These are phyloP conservation scores for Fomitiporia mediterranea DNA, from an alignment of 1,284 basidiomycete species.

Conservation along the genomic window DNA sequence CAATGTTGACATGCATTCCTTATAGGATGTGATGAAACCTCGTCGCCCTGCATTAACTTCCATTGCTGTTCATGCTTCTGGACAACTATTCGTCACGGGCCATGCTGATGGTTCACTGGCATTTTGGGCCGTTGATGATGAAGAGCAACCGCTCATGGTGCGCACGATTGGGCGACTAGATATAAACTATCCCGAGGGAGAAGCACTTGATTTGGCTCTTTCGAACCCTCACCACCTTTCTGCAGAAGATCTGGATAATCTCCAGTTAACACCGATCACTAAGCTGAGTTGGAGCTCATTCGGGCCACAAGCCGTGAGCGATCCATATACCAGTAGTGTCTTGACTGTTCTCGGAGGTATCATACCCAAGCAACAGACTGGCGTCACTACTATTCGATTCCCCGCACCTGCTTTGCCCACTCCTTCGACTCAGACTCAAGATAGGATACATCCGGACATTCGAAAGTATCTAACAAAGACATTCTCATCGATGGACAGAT, in stretches of 20 bases:
- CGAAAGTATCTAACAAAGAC: constrained; percentile 64
- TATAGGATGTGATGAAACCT: constrained; percentile 64
- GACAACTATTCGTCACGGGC: constrained; percentile 67
- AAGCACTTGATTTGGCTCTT: constrained; percentile 42
- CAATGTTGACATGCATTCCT: constrained; percentile 11
- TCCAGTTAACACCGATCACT: constrained; percentile 76
- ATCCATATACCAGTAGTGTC: constrained; percentile 63
- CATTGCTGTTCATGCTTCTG: constrained; percentile 63
- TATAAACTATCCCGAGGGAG: constrained; percentile 46
- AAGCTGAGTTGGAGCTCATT: constrained; percentile 84
- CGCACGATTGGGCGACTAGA: constrained; percentile 61
- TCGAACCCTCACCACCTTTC: constrained; percentile 23
- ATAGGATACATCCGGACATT: constrained; percentile 46
- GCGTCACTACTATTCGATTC: constrained; percentile 67
- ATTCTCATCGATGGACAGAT: constrained; percentile 50
- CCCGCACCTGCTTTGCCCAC: constrained; percentile 65
- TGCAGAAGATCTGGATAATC: constrained; percentile 11
- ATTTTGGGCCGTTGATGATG: constrained; percentile 83
- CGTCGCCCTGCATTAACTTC: constrained; percentile 70
- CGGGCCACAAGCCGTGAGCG: constrained; percentile 45
- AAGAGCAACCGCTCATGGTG: constrained; percentile 76
- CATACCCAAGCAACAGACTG: constrained; percentile 48
- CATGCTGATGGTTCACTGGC: constrained; percentile 85
- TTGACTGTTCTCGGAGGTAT: constrained; percentile 80
- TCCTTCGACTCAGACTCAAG: constrained; percentile 32